phyloP scores from a whole-genome alignment of 2,329 filamentous ascomycete species.

The Pseudogymnoascus sp. region DNA sequence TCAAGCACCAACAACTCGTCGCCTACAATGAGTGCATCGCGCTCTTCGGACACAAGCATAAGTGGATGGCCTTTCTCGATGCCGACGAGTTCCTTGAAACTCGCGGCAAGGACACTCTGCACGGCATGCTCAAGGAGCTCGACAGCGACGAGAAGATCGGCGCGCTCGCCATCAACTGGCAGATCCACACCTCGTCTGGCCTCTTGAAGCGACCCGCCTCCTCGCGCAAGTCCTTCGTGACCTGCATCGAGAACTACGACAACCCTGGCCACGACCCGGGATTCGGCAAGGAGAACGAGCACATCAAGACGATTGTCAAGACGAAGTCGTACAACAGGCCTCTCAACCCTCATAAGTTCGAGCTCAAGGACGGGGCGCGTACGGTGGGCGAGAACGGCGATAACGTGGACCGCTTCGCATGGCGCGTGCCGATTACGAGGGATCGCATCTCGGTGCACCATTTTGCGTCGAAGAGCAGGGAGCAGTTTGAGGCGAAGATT shows the following conservation, averaged over 20 bases:
- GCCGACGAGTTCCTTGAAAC: conserved; percentile 31
- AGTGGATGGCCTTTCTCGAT: conserved; percentile 31
- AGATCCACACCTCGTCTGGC: conserved; percentile 29
- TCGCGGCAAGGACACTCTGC: conserved; percentile 23
- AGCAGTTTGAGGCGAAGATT: conserved; percentile 30
- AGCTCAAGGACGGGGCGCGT: conserved; percentile 16
- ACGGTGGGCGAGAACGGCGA: conserved; percentile 29
- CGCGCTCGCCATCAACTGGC: conserved; percentile 32
- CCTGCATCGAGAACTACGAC: conserved; percentile 25
- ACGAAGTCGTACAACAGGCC: conserved; percentile 21
- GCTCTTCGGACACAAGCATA: conserved; percentile 25
- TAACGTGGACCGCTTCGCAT: conserved; percentile 20
- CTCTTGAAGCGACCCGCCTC: conserved; percentile 25
- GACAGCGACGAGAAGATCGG: conserved; percentile 27
- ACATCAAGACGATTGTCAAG: conserved; percentile 32
- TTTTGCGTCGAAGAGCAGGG: conserved; percentile 31
- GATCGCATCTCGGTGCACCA: conserved; percentile 30
- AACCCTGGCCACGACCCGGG: conserved; percentile 17
- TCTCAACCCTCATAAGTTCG: conserved; percentile 26
- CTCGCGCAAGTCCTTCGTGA: conserved; percentile 27
- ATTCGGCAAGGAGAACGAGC: conserved; percentile 25
- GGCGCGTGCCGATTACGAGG: conserved; percentile 28
- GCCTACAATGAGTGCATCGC: conserved; percentile 25
- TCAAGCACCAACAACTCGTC: conserved; percentile 18
- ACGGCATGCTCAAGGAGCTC: conserved; percentile 26